phyloP scores from a whole-genome alignment of 176 grass and related monocot species.

The Urochloa ruziziensis region DNA sequence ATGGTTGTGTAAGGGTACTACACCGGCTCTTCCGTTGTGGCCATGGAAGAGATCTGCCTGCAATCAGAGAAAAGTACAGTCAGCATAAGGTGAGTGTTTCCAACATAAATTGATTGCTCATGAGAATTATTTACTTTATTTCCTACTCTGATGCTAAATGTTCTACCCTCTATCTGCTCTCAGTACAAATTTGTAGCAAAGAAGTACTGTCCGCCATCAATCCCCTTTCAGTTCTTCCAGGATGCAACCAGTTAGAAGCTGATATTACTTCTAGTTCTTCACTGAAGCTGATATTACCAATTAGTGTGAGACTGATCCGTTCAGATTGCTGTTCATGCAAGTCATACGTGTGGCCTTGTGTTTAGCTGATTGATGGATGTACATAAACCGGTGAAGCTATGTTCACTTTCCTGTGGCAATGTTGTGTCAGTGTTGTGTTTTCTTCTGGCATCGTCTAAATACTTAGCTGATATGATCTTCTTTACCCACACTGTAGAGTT shows the following conservation, averaged over 20 bases:
- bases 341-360: background rate
- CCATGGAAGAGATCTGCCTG: constrained; percentile 59
- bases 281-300: background rate
- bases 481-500: background rate
- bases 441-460: background rate
- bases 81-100: constrained; percentile 75
- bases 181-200: constrained; percentile 95
- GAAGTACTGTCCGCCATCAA: constrained; percentile 70
- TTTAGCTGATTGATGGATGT: constrained; percentile 25
- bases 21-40: constrained; percentile 60
- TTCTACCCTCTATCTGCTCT: constrained; percentile 4
- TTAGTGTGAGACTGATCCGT: constrained; percentile 13
- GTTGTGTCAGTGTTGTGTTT: constrained; percentile 10
- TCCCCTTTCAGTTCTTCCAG: constrained; percentile 67
- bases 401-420: constrained; percentile 12
- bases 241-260: constrained; percentile 45
- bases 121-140: constrained; percentile 12
- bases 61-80: constrained; percentile 94
- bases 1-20: constrained; percentile 59
- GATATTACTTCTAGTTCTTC: constrained; percentile 11
- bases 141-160: constrained; percentile 13
- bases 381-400: background rate
- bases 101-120: background rate
- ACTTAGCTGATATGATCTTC: background rate
- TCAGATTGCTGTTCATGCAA: constrained; percentile 30